Conservation (phyloP, 1,284 basidiomycete genomes). For the Ustilago nuda region DNA sequence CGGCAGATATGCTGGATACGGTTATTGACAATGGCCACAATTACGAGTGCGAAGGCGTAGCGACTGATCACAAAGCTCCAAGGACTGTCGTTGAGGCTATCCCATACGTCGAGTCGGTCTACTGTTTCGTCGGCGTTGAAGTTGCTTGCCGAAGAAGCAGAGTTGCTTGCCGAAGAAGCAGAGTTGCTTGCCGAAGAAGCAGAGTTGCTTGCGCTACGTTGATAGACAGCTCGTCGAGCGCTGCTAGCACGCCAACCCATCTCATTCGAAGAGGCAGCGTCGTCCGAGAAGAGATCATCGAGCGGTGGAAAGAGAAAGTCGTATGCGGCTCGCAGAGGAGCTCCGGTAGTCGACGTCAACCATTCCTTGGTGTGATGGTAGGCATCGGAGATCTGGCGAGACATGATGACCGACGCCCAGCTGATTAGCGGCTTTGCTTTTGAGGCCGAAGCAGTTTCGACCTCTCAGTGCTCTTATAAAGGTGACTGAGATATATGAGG, state of each 20-base stretch:
- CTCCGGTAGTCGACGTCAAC: slow-evolving; percentile 19
- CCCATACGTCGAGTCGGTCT: slow-evolving; percentile 35
- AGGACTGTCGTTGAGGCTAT: slow-evolving; percentile 48
- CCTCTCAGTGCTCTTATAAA: too few relatives aligned
- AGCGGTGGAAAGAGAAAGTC: slow-evolving; percentile 49
- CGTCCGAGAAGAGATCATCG: slow-evolving; percentile 20
- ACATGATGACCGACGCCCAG: slow-evolving; percentile 23
- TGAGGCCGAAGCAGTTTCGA: too few relatives aligned
- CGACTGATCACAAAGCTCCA: slow-evolving; percentile 62
- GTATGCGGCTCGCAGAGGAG: slow-evolving; percentile 33
- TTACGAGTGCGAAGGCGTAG: slow-evolving; percentile 53
- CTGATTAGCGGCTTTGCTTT: neutral
- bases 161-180: slow-evolving; percentile 5
- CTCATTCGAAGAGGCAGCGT: slow-evolving; percentile 1
- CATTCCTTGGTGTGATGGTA: slow-evolving; percentile 27
- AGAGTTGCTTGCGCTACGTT: slow-evolving; percentile 6
- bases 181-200: slow-evolving; percentile 11
- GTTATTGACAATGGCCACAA: slow-evolving; percentile 59
- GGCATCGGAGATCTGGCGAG: slow-evolving; percentile 20
- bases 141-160: slow-evolving; percentile 8
- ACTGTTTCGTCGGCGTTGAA: slow-evolving; percentile 12
- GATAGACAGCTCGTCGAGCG: slow-evolving; percentile 14
- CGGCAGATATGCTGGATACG: slow-evolving; percentile 66
- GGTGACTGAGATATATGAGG: neutral
- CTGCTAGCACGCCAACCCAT: slow-evolving; percentile 16